Evolutionary conservation across 2,329 filamentous ascomycete genomes (phyloP).

Genomic region (Talaromyces funiculosus): DNA sequence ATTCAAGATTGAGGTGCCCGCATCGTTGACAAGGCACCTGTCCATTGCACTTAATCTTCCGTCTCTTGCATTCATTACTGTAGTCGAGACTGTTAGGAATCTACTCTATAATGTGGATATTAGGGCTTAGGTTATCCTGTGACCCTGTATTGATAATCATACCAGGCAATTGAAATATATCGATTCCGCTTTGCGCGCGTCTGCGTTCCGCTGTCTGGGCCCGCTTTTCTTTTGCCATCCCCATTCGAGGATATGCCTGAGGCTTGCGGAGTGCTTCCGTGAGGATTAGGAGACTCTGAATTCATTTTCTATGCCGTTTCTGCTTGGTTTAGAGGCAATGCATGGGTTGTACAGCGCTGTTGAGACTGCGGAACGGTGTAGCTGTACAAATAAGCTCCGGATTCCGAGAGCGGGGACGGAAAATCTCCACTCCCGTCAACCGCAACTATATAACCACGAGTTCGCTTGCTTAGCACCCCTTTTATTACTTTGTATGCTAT

Average conservation of each 20-base stretch:
- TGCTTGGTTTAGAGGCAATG: not conserved
- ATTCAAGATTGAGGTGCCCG: slow-evolving; percentile 59
- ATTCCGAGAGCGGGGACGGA: not conserved
- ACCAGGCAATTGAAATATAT: slow-evolving; percentile 64
- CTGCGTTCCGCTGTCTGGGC: slow-evolving; percentile 42
- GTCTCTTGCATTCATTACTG: slow-evolving; percentile 60
- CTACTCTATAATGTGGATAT: not conserved
- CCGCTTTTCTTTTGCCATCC: slow-evolving; percentile 40
- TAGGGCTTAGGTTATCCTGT: not conserved
- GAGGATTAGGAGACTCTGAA: slow-evolving; percentile 30
- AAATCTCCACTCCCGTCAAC: slow-evolving; percentile 2
- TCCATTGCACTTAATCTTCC: slow-evolving; percentile 65
- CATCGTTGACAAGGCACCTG: slow-evolving; percentile 60
- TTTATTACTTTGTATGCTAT: too few species aligned
- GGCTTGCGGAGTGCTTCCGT: slow-evolving; percentile 22
- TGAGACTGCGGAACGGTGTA: slow-evolving; percentile 1
- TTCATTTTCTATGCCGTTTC: slow-evolving; percentile 20
- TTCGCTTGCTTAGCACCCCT: too few species aligned
- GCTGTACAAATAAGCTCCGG: not conserved
- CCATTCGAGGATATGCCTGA: slow-evolving; percentile 19
- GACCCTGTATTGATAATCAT: slow-evolving; percentile 24
- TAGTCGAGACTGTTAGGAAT: not conserved
- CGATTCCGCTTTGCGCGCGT: slow-evolving; percentile 59
- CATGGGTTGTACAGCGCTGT: not conserved
- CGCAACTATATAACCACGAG: too few species aligned